Evolutionary conservation across 2,329 filamentous ascomycete species (phyloP).

Genomic region (Hortaea werneckii): DNA sequence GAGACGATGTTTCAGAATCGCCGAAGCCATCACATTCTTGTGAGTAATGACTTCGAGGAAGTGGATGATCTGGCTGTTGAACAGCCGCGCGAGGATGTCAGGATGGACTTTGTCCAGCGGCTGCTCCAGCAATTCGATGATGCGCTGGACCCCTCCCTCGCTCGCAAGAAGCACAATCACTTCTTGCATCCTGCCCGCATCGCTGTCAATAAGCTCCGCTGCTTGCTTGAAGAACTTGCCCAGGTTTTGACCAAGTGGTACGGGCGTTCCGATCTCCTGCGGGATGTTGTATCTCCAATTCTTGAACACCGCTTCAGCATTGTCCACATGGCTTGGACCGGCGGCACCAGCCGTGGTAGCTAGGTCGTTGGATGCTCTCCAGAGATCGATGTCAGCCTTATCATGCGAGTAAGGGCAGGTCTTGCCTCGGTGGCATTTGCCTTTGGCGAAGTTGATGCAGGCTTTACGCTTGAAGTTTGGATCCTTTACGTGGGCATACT

Average conservation of each 20-base stretch:
- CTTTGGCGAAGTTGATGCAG: conserved; percentile 1
- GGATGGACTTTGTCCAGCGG: conserved; percentile 7
- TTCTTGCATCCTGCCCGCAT: conserved; percentile 13
- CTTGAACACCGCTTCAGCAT: not conserved
- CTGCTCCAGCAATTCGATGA: conserved; percentile 2
- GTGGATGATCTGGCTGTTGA: conserved; percentile 27
- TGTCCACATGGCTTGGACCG: too few species aligned
- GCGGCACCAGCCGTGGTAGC: too few species aligned
- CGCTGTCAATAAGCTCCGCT: conserved; percentile 9
- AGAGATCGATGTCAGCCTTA: not conserved
- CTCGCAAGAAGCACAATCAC: conserved; percentile 13
- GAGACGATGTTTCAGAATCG: not conserved
- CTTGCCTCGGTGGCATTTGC: conserved; percentile 3
- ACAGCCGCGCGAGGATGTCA: conserved; percentile 4
- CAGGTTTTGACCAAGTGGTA: conserved; percentile 6
- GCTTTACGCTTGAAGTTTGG: conserved; percentile 4
- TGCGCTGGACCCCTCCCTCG: conserved; percentile 12
- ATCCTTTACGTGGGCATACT: conserved; percentile 2
- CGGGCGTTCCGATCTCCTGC: not conserved
- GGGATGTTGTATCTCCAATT: conserved; percentile 11
- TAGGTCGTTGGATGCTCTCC: too few species aligned
- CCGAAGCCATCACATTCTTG: conserved; percentile 27
- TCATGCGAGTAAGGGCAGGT: conserved; percentile 11
- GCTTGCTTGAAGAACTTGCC: conserved; percentile 12
- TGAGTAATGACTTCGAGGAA: conserved; percentile 34